Conservation (phyloP, 495 filamentous ascomycete species). For the Penicillium pulvis region DNA sequence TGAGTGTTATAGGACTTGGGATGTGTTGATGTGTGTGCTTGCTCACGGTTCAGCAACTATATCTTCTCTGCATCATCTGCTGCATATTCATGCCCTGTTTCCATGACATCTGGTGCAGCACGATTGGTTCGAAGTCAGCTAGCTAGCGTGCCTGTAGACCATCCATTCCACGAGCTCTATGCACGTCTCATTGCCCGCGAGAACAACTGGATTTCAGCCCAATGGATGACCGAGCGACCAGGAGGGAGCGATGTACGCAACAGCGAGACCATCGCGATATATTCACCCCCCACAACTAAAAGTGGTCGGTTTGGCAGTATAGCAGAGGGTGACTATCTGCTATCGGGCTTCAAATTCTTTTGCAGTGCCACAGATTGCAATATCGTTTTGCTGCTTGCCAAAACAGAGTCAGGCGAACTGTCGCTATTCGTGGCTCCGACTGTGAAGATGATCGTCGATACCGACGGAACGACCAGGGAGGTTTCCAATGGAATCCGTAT, state of each 20-base stretch:
- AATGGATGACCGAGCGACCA: slow-evolving; percentile 64
- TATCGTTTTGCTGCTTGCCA: slow-evolving; percentile 66
- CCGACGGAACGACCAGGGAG: slow-evolving; percentile 17
- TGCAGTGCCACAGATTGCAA: slow-evolving; percentile 70
- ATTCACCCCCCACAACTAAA: slow-evolving; percentile 24
- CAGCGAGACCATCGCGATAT: slow-evolving; percentile 63
- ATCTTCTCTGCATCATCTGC: slow-evolving; percentile 63
- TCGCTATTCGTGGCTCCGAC: slow-evolving; percentile 68
- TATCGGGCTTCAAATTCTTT: slow-evolving; percentile 76
- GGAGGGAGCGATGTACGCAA: slow-evolving; percentile 71
- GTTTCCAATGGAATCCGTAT: slow-evolving; percentile 66
- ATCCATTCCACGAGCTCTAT: slow-evolving; percentile 54
- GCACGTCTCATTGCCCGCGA: slow-evolving; percentile 56
- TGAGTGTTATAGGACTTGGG: slow-evolving; percentile 9
- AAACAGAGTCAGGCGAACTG: slow-evolving; percentile 52
- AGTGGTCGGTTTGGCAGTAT: slow-evolving; percentile 17
- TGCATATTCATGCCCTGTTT: slow-evolving; percentile 63
- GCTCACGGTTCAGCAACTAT: slow-evolving; percentile 59
- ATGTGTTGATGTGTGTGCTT: slow-evolving; percentile 12
- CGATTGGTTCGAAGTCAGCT: slow-evolving; percentile 58
- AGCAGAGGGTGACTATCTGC: slow-evolving; percentile 33
- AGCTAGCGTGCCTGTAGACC: slow-evolving; percentile 21
- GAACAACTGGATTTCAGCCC: slow-evolving; percentile 70
- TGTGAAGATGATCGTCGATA: slow-evolving; percentile 35
- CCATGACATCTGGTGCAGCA: slow-evolving; percentile 70